Percentiles rank a stretch among this genome's conserved stretches.
Conservation (phyloP, 2,329 filamentous ascomycete genomes). For the Phaeoacremonium minimum region DNA sequence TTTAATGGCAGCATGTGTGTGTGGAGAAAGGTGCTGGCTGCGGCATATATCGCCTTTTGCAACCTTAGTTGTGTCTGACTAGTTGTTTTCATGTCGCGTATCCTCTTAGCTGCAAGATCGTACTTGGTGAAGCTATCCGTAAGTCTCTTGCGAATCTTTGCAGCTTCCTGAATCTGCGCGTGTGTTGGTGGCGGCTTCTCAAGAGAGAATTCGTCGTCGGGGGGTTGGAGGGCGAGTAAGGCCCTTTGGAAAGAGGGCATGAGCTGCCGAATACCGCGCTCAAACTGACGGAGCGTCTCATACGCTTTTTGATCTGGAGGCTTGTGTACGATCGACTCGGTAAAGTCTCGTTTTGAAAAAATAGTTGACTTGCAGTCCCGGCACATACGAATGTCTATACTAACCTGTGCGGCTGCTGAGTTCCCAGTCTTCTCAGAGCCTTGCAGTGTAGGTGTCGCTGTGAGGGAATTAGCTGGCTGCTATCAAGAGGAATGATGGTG, state of each 20-base stretch:
- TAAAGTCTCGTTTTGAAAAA: constrained; percentile 70
- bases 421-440: constrained; percentile 36
- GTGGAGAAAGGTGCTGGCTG: constrained; percentile 79
- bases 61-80: constrained; percentile 69
- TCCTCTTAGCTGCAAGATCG: constrained; percentile 72
- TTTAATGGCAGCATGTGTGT: constrained; percentile 88
- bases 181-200: constrained; percentile 42
- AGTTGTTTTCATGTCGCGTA: constrained; percentile 72
- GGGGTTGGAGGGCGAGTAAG: constrained; percentile 63
- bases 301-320: constrained; percentile 77
- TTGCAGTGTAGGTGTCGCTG: constrained; percentile 27
- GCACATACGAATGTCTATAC: constrained; percentile 85
- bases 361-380: constrained; percentile 71
- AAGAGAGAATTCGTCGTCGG: constrained; percentile 27
- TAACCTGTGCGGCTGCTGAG: constrained; percentile 43
- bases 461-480: constrained; percentile 35
- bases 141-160: constrained; percentile 82
- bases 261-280: constrained; percentile 77
- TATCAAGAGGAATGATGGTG: constrained; percentile 3
- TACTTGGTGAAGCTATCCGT: constrained; percentile 90
- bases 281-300: constrained; percentile 79
- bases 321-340: constrained; percentile 61
- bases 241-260: constrained; percentile 81
- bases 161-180: constrained; percentile 76
- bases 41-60: constrained; percentile 77